phyloP scores from a whole-genome alignment of 2,329 filamentous ascomycete species.

The Cladosporium phlei region DNA sequence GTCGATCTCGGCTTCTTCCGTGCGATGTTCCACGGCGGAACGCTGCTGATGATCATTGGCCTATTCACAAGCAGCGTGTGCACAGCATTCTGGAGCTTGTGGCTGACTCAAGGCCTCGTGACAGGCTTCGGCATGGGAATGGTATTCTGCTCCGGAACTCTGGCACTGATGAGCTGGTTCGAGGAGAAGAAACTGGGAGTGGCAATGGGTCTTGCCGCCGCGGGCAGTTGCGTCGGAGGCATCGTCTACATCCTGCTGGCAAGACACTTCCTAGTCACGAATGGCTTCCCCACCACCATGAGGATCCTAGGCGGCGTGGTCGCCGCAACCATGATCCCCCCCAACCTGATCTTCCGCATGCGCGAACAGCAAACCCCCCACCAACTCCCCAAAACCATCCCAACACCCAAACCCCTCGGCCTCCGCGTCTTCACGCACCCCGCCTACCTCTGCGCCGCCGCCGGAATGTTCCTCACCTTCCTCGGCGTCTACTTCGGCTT shows the following conservation, averaged over 20 bases:
- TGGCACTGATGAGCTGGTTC: constrained; percentile 34
- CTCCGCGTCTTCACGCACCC: constrained; percentile 12
- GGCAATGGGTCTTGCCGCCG: constrained; percentile 31
- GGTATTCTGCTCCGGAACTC: constrained; percentile 28
- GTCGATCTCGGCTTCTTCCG: constrained; percentile 32
- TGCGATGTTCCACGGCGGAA: constrained; percentile 29
- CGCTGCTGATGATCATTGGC: constrained; percentile 24
- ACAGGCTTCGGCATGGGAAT: constrained; percentile 33
- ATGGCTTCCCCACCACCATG: constrained; percentile 32
- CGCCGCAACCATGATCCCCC: constrained; percentile 21
- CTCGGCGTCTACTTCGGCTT: constrained; percentile 32
- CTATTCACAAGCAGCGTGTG: constrained; percentile 25
- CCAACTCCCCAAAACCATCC: background rate
- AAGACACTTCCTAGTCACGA: constrained; percentile 26
- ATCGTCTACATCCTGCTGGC: constrained; percentile 32
- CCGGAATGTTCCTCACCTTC: constrained; percentile 31
- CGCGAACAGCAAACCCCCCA: constrained; percentile 13
- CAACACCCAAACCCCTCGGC: background rate
- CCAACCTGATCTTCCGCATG: constrained; percentile 22
- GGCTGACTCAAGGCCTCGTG: constrained; percentile 32
- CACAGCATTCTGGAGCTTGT: constrained; percentile 22
- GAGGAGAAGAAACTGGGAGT: constrained; percentile 29
- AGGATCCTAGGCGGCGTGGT: constrained; percentile 21
- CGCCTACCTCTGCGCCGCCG: constrained; percentile 23
- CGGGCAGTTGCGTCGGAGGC: constrained; percentile 33